Conservation (phyloP, 768 basidiomycete species). For the Russula vinacea region DNA sequence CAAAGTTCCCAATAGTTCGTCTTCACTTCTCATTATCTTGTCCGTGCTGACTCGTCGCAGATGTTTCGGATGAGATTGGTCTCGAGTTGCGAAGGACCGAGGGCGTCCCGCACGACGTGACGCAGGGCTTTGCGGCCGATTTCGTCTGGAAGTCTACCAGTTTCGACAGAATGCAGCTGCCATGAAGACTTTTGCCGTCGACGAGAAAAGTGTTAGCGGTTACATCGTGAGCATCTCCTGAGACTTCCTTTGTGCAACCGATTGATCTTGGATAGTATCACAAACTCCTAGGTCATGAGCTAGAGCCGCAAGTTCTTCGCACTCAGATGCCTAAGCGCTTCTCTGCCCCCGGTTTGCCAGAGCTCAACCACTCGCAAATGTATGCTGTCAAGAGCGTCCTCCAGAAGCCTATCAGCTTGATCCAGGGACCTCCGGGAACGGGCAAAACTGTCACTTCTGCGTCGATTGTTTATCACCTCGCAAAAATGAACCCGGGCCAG, state of each 20-base stretch:
- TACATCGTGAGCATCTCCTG: conserved; percentile 73
- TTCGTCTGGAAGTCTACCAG: conserved; percentile 99
- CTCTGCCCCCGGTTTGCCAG: conserved; percentile 94
- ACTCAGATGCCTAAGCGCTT: conserved; percentile 97
- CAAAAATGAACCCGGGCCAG: conserved; percentile 99
- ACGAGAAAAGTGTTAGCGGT: conserved; percentile 98
- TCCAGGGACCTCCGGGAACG: conserved; percentile 98
- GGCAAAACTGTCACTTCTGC: conserved; percentile 99
- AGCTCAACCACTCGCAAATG: conserved; percentile 99
- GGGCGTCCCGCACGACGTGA: conserved; percentile 90
- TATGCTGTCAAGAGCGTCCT: conserved; percentile 98
- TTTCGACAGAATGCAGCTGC: conserved; percentile 98
- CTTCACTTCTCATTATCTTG: background rate
- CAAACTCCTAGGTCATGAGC: conserved; percentile 95
- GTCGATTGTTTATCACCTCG: conserved; percentile 96
- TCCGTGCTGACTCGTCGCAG: conserved; percentile 43
- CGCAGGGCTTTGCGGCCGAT: conserved; percentile 94
- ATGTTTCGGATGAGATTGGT: conserved; percentile 97
- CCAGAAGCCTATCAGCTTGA: conserved; percentile 95
- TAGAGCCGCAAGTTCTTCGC: conserved; percentile 87
- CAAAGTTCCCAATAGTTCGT: conserved; percentile 97
- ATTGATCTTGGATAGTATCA: conserved; percentile 65
- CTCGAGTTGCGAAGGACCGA: conserved; percentile 88
- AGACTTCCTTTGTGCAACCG: background rate
- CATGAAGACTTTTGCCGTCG: conserved; percentile 99